Conservation (phyloP, 352 stramenopile genomes). For the Globisporangium recalcitrans region DNA sequence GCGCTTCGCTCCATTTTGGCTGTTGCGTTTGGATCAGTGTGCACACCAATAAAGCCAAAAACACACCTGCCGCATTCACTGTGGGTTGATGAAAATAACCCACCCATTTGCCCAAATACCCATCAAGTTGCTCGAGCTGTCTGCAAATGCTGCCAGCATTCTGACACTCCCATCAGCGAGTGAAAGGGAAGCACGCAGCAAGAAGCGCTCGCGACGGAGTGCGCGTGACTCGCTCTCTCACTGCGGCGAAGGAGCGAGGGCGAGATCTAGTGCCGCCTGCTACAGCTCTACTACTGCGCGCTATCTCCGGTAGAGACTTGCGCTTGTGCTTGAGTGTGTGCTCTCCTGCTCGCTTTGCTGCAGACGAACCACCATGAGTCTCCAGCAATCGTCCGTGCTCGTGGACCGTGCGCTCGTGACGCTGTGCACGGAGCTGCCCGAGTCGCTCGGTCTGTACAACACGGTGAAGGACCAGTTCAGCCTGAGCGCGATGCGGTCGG, state of each 20-base stretch:
- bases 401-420: slow-evolving; percentile 77
- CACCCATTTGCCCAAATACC: no score
- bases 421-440: slow-evolving; percentile 67
- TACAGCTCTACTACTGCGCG: slow-evolving; percentile 20
- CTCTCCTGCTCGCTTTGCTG: no score
- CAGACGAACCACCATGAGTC: slow-evolving; percentile 57
- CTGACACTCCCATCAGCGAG: neutral
- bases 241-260: neutral
- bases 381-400: slow-evolving; percentile 63
- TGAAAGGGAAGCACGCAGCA: neutral
- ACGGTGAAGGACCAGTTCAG: slow-evolving; percentile 65
- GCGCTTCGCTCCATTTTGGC: slow-evolving; percentile 8
- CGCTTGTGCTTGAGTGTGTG: no score
- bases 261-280: neutral
- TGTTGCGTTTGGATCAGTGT: neutral
- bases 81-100: no score
- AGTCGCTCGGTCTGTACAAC: slow-evolving; percentile 74
- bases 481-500: slow-evolving; percentile 42
- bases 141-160: neutral
- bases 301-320: no score
- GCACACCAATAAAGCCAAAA: neutral
- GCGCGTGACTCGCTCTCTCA: neutral
- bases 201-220: neutral
- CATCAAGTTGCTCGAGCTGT: no score
- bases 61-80: no score